Percentiles rank a stretch among this genome's conserved stretches.
These are phyloP conservation scores for Petrea volubilis DNA, from an alignment of 257 asterid species.

Conservation along the genomic window DNA sequence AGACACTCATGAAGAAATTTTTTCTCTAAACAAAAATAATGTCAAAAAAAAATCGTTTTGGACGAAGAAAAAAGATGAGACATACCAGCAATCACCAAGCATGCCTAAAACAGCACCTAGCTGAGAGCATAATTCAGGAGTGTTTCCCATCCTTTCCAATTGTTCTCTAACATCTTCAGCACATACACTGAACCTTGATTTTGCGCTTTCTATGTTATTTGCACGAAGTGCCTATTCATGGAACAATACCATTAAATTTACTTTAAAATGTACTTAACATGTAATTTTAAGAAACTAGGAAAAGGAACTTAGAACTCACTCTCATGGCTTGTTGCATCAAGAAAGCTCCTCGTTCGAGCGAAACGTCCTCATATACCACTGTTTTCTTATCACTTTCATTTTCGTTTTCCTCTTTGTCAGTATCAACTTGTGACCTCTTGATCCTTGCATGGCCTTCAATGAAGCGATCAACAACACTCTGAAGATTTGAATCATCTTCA, in stretches of 20 bases:
- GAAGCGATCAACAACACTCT: conserved; percentile 83
- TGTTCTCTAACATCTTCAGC: conserved; percentile 91
- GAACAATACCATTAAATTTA: background rate
- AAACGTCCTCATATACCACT: conserved; percentile 86
- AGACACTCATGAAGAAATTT: no score
- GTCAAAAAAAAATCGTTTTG: background rate
- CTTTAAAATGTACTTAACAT: no score
- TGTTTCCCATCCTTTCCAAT: conserved; percentile 65
- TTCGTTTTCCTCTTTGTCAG: conserved; percentile 59
- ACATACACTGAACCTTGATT: conserved; percentile 79
- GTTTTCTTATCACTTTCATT: conserved; percentile 56
- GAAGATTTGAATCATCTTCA: conserved; percentile 82
- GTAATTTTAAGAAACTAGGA: no score
- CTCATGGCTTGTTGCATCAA: conserved; percentile 99
- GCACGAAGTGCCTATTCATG: conserved; percentile 85
- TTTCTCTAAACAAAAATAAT: no score
- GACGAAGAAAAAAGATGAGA: conserved; percentile 19
- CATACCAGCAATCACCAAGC: conserved; percentile 99
- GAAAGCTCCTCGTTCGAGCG: conserved; percentile 90
- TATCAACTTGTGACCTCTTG: conserved; percentile 73
- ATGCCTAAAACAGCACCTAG: conserved; percentile 97
- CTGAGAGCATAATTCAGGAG: conserved; percentile 91
- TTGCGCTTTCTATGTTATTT: conserved; percentile 86
- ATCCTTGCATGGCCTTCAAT: conserved; percentile 98
- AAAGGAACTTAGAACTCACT: conserved; percentile 32